Conservation (phyloP, 345 rosid genomes). For the Aquilaria sinensis region DNA sequence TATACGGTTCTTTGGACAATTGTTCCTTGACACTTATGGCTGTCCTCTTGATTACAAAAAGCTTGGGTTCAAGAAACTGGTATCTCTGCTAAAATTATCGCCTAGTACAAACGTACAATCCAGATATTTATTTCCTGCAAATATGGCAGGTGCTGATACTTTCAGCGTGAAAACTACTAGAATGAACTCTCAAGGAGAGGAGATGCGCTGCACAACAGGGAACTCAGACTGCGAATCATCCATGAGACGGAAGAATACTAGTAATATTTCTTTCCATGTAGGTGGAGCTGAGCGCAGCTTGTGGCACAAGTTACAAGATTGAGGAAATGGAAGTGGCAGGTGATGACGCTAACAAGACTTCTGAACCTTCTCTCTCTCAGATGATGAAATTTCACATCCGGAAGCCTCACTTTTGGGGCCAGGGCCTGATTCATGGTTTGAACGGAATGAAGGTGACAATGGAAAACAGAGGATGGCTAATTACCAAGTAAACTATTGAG, state of each 20-base stretch:
- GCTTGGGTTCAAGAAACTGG: constrained; percentile 51
- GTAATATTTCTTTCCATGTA: constrained; percentile 21
- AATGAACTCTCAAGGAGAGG: constrained; percentile 4
- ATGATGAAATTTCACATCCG: constrained; percentile 61
- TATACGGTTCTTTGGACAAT: constrained; percentile 33
- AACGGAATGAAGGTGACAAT: constrained; percentile 22
- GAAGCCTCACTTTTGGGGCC: constrained; percentile 46
- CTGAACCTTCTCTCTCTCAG: constrained; percentile 49
- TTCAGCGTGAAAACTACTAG: constrained; percentile 5
- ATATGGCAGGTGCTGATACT: constrained; percentile 8
- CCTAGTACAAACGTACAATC: constrained; percentile 51
- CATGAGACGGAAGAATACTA: constrained; percentile 26
- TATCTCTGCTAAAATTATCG: constrained; percentile 35
- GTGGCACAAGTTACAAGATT: background rate
- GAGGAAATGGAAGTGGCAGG: constrained; percentile 44
- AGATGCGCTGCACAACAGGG: background rate
- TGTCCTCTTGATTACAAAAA: constrained; percentile 42
- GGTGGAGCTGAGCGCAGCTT: no score
- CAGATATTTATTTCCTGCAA: constrained; percentile 32
- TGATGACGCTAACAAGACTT: constrained; percentile 26
- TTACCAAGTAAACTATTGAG: no score
- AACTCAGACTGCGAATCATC: constrained; percentile 23
- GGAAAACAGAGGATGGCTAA: background rate
- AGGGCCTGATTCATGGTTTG: constrained; percentile 48
- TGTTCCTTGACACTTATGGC: constrained; percentile 41